phyloP scores from a whole-genome alignment of 129 eudicot species.

The Solidago caesia region DNA sequence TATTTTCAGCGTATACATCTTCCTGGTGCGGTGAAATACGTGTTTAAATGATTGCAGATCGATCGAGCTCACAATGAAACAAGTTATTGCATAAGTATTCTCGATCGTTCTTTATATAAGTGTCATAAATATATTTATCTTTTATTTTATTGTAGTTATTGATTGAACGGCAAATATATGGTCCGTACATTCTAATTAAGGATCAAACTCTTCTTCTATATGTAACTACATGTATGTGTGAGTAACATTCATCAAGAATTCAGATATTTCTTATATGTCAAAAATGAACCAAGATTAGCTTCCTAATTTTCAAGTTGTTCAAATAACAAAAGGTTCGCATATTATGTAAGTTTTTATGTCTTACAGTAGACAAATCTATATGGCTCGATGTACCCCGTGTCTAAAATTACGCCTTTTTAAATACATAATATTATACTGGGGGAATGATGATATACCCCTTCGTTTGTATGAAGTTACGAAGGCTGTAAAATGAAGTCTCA shows the following conservation, averaged over 20 bases:
- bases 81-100: not conserved
- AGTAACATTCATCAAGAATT: slow-evolving; percentile 14
- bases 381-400: too few relatives aligned
- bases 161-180: slow-evolving; percentile 9
- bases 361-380: too few relatives aligned
- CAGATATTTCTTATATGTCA: not conserved
- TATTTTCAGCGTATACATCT: slow-evolving; percentile 62
- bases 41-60: slow-evolving; percentile 49
- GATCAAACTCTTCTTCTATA: not conserved
- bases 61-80: slow-evolving; percentile 1
- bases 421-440: too few relatives aligned
- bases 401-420: too few relatives aligned
- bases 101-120: slow-evolving; percentile 17
- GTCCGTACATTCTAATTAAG: slow-evolving; percentile 2
- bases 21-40: slow-evolving; percentile 75
- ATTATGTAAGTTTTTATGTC: too few relatives aligned
- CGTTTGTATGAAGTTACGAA: too few relatives aligned
- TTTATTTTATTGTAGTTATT: slow-evolving; percentile 7
- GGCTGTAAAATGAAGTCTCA: too few relatives aligned
- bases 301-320: too few relatives aligned
- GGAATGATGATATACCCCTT: too few relatives aligned
- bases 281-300: too few relatives aligned
- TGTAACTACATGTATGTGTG: not conserved
- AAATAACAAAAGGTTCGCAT: too few relatives aligned
- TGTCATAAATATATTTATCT: slow-evolving; percentile 4